Evolutionary conservation across 106 monocot genomes (phyloP).

Genomic region (Agapanthus africanus): DNA sequence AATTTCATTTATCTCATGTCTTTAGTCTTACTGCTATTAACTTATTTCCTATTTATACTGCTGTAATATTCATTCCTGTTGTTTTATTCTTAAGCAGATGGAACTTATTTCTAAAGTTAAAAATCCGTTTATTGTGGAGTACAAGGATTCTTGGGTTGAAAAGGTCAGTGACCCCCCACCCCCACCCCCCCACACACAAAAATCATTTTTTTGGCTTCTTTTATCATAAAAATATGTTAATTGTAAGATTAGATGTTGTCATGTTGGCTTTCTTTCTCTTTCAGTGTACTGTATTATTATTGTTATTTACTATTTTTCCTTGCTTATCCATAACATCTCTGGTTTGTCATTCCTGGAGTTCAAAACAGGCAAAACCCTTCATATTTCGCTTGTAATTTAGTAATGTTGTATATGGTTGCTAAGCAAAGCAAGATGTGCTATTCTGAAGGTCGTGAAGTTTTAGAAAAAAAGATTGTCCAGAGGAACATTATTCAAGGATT

Average conservation of each 20-base stretch:
- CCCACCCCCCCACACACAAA: too few species aligned
- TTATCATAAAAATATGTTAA: not conserved
- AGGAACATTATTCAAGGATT: too few species aligned
- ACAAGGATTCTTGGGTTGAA: slow-evolving; percentile 98
- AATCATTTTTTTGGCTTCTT: not conserved
- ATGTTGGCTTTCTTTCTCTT: not conserved
- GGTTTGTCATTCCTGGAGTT: not conserved
- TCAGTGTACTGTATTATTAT: not conserved
- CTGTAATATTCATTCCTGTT: not conserved
- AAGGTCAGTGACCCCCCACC: slow-evolving; percentile 68
- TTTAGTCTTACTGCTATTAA: not conserved
- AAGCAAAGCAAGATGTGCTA: not conserved
- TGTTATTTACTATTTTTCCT: not conserved
- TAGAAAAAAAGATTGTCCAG: not conserved
- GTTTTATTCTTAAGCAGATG: slow-evolving; percentile 47
- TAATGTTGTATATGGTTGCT: not conserved
- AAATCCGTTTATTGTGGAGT: slow-evolving; percentile 91
- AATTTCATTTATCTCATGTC: not conserved
- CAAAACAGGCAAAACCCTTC: not conserved
- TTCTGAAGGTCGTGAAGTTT: not conserved
- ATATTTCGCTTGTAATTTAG: not conserved
- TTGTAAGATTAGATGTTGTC: too few species aligned
- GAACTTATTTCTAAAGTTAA: slow-evolving; percentile 86
- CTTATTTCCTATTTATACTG: not conserved
- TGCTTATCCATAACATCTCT: not conserved